Evolutionary conservation across 257 asterid genomes (phyloP).

Genomic region (Anisodus tanguticus): DNA sequence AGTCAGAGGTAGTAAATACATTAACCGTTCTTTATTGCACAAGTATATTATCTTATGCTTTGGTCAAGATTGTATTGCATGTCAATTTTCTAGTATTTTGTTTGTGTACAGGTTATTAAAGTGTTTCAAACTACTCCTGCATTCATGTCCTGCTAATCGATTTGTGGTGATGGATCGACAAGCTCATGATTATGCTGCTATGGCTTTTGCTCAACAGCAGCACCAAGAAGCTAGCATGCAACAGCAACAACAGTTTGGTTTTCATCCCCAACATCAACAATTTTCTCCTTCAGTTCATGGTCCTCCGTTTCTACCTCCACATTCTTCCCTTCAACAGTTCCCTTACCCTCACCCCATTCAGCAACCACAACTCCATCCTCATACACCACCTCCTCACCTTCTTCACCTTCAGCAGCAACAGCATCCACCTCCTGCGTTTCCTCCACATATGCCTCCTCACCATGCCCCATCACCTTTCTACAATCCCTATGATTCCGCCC

Average conservation of each 20-base stretch:
- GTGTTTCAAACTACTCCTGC: not conserved
- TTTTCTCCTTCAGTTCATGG: conserved; percentile 77
- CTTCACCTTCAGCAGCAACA: conserved; percentile 47
- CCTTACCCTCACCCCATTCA: conserved; percentile 65
- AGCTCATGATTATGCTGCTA: conserved; percentile 77
- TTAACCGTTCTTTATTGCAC: not conserved
- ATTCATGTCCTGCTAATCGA: conserved; percentile 24
- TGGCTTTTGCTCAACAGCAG: conserved; percentile 77
- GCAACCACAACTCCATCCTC: conserved; percentile 60
- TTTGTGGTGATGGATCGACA: conserved; percentile 70
- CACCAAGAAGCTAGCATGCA: conserved; percentile 51
- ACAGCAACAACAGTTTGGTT: conserved; percentile 71
- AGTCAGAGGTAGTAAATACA: not conserved
- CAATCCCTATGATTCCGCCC: conserved; percentile 69
- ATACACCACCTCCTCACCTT: conserved; percentile 63
- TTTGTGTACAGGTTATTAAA: not conserved
- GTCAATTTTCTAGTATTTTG: not conserved
- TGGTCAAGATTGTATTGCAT: not conserved
- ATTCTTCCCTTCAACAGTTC: conserved; percentile 80
- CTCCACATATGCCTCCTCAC: conserved; percentile 75
- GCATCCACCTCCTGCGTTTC: conserved; percentile 57
- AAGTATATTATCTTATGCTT: not conserved
- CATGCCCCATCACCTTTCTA: conserved; percentile 70
- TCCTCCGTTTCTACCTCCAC: conserved; percentile 77
- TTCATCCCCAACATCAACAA: conserved; percentile 85